phyloP scores from a whole-genome alignment of 2,329 filamentous ascomycete species.

The Emmonsiellopsis sp. region DNA sequence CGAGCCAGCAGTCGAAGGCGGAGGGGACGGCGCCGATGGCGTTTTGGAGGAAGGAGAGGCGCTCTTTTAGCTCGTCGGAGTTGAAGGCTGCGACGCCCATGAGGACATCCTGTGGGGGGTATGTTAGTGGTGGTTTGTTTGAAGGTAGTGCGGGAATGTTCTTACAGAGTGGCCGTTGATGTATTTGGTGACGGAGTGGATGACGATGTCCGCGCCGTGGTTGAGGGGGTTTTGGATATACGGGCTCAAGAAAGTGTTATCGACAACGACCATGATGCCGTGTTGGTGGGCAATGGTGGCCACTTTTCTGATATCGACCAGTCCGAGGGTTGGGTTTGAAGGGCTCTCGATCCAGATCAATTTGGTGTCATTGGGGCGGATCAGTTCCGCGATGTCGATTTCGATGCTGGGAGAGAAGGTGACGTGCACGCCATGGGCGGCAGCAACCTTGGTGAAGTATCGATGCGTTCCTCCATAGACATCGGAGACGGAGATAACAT shows the following conservation, averaged over 20 bases:
- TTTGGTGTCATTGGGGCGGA: slow-evolving; percentile 72
- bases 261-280: slow-evolving; percentile 91
- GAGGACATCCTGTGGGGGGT: slow-evolving; percentile 60
- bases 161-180: slow-evolving; percentile 80
- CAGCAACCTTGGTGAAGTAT: slow-evolving; percentile 97
- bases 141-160: neutral
- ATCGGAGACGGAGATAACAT: slow-evolving; percentile 93
- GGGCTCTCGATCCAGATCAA: slow-evolving; percentile 96
- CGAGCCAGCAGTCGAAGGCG: slow-evolving; percentile 95
- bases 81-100: slow-evolving; percentile 98
- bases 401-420: slow-evolving; percentile 93
- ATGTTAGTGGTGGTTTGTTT: slow-evolving; percentile 7
- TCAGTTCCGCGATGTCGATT: slow-evolving; percentile 73
- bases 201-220: slow-evolving; percentile 90
- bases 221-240: slow-evolving; percentile 95
- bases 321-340: slow-evolving; percentile 83
- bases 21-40: slow-evolving; percentile 93
- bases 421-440: slow-evolving; percentile 86
- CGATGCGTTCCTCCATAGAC: slow-evolving; percentile 97
- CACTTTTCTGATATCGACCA: slow-evolving; percentile 87
- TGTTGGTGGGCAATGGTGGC: slow-evolving; percentile 73
- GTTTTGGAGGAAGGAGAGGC: slow-evolving; percentile 87
- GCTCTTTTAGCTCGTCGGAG: slow-evolving; percentile 64
- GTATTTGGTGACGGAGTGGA: slow-evolving; percentile 97
- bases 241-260: slow-evolving; percentile 96